A percentile compares a stretch with the other conserved stretches of the same genome.
phyloP scores from a whole-genome alignment of 805 yeast species.

The Lachancea sp. region DNA sequence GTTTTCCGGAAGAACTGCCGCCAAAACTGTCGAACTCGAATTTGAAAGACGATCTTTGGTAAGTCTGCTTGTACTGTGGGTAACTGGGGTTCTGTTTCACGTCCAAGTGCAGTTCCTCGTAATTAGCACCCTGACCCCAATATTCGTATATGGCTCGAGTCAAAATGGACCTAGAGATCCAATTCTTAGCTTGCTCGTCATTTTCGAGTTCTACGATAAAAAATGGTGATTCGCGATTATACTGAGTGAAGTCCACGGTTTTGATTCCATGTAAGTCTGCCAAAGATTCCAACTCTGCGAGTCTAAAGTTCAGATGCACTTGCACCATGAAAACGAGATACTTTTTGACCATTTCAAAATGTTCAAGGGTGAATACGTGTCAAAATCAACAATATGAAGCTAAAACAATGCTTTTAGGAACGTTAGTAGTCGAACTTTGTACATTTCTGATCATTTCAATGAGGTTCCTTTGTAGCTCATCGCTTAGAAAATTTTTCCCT shows the following conservation, averaged over 20 bases:
- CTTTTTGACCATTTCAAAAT: constrained; percentile 23
- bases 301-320: constrained; percentile 68
- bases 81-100: constrained; percentile 28
- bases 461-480: not conserved
- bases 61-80: constrained; percentile 23
- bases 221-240: constrained; percentile 62
- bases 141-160: constrained; percentile 69
- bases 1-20: constrained; percentile 49
- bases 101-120: constrained; percentile 52
- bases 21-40: constrained; percentile 76
- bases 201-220: constrained; percentile 56
- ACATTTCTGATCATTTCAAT: no score
- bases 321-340: constrained; percentile 84
- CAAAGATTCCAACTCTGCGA: constrained; percentile 76
- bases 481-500: constrained; percentile 1
- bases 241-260: constrained; percentile 50
- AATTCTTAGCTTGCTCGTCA: constrained; percentile 59
- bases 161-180: constrained; percentile 63
- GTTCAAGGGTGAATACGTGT: no score
- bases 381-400: no score
- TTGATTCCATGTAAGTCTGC: constrained; percentile 56
- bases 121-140: constrained; percentile 64
- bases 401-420: no score
- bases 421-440: no score
- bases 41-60: constrained; percentile 54